Evolutionary conservation across 345 rosid species (phyloP), one percentile per base, ranked within the genome.

Genomic region (Viola odorata): DNA sequence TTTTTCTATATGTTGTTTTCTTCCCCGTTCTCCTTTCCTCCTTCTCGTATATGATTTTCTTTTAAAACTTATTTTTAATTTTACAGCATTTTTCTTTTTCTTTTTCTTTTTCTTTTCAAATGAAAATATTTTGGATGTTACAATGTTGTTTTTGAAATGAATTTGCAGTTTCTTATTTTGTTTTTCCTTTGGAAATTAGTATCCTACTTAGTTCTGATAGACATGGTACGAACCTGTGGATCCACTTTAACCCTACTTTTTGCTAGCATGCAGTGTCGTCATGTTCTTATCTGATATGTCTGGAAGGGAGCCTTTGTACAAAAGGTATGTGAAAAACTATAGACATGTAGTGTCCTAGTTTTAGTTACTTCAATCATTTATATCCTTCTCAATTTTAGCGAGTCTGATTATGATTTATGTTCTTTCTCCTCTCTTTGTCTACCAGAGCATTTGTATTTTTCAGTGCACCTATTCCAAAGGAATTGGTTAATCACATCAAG

Each of bases 281-380:
- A 91, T 91, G 98, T 84, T 91, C 89, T 77, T 92, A 69, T 92
- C 98, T 23, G 98, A 92, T 72, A 89, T 91, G 98, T 92, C 96
- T 13, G 98, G 98, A 67, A 80, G 98, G 79, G 96, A 87, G 72
- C 96, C 98, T 48, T 73, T 92, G 57, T 92, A 92, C 81, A 87
- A 75, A 67, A 92, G 82, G 98, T 91, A 84, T 8, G 84, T 67
- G 44, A 58, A 63, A 12, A 38, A 45, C 56, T 53, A n/a, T 37
- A 17, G 23, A 11, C 7, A 4, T 39, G 10, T 7, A 6, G 10
- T 47, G 12, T 7, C 50, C 13, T 52, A 37, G 10, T 3, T 60
- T 42, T 45, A 45, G 17, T 58, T 10, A n/a, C 45, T 42, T 44
- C 41, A 48, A 56, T 53, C 38, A 39, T 10, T 41, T 48, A 55